Evolutionary conservation across 805 yeast species (phyloP), one percentile per base, ranked within the genome.

Genomic region (Pichia occidentalis): DNA sequence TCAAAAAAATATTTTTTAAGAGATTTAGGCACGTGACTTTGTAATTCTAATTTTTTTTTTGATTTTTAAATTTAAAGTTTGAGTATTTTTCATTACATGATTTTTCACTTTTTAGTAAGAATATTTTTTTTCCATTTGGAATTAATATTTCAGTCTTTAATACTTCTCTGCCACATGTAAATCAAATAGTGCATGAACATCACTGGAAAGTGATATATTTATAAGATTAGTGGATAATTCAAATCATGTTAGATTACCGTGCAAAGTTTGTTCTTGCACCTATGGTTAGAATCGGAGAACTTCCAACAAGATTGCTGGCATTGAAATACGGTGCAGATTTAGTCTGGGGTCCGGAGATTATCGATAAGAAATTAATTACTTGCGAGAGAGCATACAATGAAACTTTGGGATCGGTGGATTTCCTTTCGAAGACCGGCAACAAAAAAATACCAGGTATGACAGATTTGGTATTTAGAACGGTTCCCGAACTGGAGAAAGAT

Each of bases 301-400:
- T 92, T 5, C 97, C 98, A 5, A 80, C 87, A 7, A 68, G 98
- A 39, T 67, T 90, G 7, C 56, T 88, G 47, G 80, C 96, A 0
- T 67, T 92, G 18, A 73, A 72, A 46, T 70, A 85, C 56, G 97
- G 96, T 3, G 95, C 96, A 0, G 97, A 92, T 59, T 65, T 90
- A 32, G 97, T 92, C 5, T 92, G 98, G 98, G 76, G 80, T 26
- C 98, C 98, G 0, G 98, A 92, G 58, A 82, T 88, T 43, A 74
- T 92, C 17, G 98, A 92, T 57, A 84, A 80, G 57, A 87, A 86
- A 56, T 60, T 92, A 25, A 53, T 87, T 17, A 73, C 74, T 18
- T 85, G 95, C 54, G 70, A 69, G 23, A 68, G 97, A 45, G 62
- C 67, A 1, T 70, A 64, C 23, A 88, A 88, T 56, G 64, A 60